Conservation (phyloP, 1,139 yeast species). For the Lodderomyces theae region DNA sequence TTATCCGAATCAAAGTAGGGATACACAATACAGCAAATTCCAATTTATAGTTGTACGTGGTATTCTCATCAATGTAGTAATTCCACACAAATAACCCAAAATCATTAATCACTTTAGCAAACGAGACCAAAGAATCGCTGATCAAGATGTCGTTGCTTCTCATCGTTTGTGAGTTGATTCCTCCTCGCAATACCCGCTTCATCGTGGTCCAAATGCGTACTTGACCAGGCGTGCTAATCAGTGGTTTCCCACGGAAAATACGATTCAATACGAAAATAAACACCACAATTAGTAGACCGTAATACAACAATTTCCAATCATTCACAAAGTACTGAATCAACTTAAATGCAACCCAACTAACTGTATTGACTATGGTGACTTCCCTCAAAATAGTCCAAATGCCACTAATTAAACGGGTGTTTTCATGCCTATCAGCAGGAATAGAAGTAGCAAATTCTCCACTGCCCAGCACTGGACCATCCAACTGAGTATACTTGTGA, state of each 20-base stretch:
- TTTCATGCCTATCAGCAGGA: constrained; percentile 33
- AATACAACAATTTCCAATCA: constrained; percentile 14
- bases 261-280: constrained; percentile 18
- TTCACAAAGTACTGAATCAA: constrained; percentile 17
- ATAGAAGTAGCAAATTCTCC: constrained; percentile 37
- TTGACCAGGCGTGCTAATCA: constrained; percentile 31
- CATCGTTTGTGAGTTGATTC: constrained; percentile 50
- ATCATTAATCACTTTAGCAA: constrained; percentile 73
- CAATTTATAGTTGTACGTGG: constrained; percentile 29
- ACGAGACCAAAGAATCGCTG: constrained; percentile 80
- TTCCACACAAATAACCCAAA: constrained; percentile 47
- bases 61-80: constrained; percentile 25
- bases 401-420: constrained; percentile 30
- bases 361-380: constrained; percentile 20
- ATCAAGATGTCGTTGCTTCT: constrained; percentile 77
- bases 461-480: constrained; percentile 18
- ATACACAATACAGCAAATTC: constrained; percentile 52
- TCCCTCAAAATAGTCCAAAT: constrained; percentile 28
- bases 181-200: constrained; percentile 54
- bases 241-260: constrained; percentile 18
- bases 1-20: constrained; percentile 71
- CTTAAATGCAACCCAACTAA: constrained; percentile 24
- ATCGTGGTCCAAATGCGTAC: constrained; percentile 46
- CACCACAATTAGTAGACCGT: constrained; percentile 20
- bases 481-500: constrained; percentile 36